These are phyloP conservation scores for Citrus australasica DNA, from an alignment of 345 rosid genomes.

Conservation along the genomic window DNA sequence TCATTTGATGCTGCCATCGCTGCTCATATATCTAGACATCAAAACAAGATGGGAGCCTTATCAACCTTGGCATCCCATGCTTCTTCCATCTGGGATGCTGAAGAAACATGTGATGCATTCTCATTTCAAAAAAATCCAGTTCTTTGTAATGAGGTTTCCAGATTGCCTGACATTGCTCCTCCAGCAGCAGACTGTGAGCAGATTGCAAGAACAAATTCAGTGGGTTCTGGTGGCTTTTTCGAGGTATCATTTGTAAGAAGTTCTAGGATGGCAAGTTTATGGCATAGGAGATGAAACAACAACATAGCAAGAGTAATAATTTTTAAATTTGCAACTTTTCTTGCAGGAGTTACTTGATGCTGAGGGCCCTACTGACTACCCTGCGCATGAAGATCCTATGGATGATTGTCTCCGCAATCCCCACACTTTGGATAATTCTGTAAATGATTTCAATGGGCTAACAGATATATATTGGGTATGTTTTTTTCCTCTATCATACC, in stretches of 20 bases:
- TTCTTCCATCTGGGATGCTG: slow-evolving; percentile 91
- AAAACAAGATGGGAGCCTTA: slow-evolving; percentile 47
- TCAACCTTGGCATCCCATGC: slow-evolving; percentile 40
- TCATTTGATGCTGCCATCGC: slow-evolving; percentile 99
- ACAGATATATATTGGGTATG: slow-evolving; percentile 86
- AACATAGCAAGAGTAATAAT: slow-evolving; percentile 2
- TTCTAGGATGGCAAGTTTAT: neutral
- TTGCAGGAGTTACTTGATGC: slow-evolving; percentile 40
- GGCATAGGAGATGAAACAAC: neutral
- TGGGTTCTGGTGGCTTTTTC: slow-evolving; percentile 19
- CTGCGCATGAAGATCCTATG: slow-evolving; percentile 38
- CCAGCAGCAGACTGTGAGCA: slow-evolving; percentile 24
- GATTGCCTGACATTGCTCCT: slow-evolving; percentile 31
- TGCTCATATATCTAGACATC: slow-evolving; percentile 84
- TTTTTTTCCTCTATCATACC: neutral
- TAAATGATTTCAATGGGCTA: slow-evolving; percentile 49
- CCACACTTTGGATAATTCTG: slow-evolving; percentile 34
- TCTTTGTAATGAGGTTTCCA: slow-evolving; percentile 26
- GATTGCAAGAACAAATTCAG: slow-evolving; percentile 23
- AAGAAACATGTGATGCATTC: slow-evolving; percentile 97
- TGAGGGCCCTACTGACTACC: slow-evolving; percentile 29
- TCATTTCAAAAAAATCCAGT: slow-evolving; percentile 53
- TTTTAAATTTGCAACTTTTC: slow-evolving; percentile 1
- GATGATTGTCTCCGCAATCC: slow-evolving; percentile 42
- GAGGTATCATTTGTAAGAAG: slow-evolving; percentile 37